Evolutionary conservation across 1,284 basidiomycete genomes (phyloP).

Genomic region (Meripilus lineatus): DNA sequence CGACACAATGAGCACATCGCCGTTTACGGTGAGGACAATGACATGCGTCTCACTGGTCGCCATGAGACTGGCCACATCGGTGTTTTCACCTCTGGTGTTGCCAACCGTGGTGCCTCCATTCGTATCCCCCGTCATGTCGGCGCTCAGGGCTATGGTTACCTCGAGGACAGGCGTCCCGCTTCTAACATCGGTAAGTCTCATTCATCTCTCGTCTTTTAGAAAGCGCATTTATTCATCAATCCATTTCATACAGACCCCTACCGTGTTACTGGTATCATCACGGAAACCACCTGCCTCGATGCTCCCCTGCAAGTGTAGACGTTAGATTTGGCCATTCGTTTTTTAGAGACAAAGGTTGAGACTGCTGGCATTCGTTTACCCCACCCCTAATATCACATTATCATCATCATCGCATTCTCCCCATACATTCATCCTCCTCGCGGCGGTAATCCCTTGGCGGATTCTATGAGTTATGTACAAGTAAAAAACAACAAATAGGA

Average conservation of each 20-base stretch:
- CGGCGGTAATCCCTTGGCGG: too few species aligned
- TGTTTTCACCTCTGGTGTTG: conserved; percentile 91
- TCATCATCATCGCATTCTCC: too few species aligned
- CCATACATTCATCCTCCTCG: too few species aligned
- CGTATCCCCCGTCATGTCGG: conserved; percentile 92
- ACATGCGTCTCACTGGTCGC: conserved; percentile 86
- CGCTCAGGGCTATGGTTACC: conserved; percentile 90
- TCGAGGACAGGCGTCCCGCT: conserved; percentile 94
- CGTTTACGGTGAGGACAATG: conserved; percentile 97
- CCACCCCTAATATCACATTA: too few species aligned
- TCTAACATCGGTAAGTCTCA: conserved; percentile 86
- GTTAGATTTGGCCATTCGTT: too few species aligned
- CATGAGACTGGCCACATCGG: conserved; percentile 98
- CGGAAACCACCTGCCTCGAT: conserved; percentile 79
- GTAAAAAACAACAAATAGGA: too few species aligned
- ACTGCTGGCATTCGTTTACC: too few species aligned
- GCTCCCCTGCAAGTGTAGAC: too few species aligned
- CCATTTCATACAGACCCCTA: conserved; percentile 71
- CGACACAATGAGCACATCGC: conserved; percentile 90
- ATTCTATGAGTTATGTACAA: too few species aligned
- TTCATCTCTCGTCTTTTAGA: conserved; percentile 1
- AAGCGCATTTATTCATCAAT: conserved; percentile 13
- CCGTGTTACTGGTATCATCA: conserved; percentile 85
- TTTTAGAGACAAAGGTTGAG: too few species aligned
- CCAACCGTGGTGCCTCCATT: conserved; percentile 96